A percentile compares a stretch with the other conserved stretches of the same genome.
Evolutionary conservation across 441 rosid genomes (phyloP).

Genomic region (Gossypium lobatum): DNA sequence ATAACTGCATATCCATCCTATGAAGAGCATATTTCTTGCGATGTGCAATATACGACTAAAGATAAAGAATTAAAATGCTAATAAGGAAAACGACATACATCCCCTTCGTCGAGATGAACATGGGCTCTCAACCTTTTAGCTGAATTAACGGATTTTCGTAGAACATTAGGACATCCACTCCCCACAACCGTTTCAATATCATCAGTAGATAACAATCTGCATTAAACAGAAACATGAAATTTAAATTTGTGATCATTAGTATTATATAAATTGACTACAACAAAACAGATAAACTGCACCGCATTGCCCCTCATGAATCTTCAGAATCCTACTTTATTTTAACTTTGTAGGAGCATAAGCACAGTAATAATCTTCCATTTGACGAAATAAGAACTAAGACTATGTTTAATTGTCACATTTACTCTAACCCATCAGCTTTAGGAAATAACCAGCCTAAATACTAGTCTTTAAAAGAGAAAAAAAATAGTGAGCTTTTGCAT

Average conservation of each 20-base stretch:
- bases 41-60: neutral
- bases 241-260: neutral
- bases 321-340: neutral
- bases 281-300: neutral
- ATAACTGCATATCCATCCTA: neutral
- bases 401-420: neutral
- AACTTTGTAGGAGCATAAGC: neutral
- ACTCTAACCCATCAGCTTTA: neutral
- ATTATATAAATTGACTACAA: neutral
- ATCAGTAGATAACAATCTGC: conserved; percentile 53
- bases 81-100: conserved; percentile 40
- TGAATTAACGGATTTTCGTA: conserved; percentile 72
- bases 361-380: neutral
- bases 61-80: neutral
- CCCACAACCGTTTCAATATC: conserved; percentile 66
- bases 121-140: conserved; percentile 79
- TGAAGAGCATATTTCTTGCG: neutral
- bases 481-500: neutral
- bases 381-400: neutral
- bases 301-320: neutral
- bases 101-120: conserved; percentile 66
- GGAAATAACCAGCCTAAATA: neutral
- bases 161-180: conserved; percentile 79
- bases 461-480: neutral
- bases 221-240: conserved; percentile 17